A percentile compares a stretch with the other conserved stretches of the same genome.
Evolutionary conservation across 257 asterid species (phyloP).

Genomic region (Lithospermum erythrorhizon): DNA sequence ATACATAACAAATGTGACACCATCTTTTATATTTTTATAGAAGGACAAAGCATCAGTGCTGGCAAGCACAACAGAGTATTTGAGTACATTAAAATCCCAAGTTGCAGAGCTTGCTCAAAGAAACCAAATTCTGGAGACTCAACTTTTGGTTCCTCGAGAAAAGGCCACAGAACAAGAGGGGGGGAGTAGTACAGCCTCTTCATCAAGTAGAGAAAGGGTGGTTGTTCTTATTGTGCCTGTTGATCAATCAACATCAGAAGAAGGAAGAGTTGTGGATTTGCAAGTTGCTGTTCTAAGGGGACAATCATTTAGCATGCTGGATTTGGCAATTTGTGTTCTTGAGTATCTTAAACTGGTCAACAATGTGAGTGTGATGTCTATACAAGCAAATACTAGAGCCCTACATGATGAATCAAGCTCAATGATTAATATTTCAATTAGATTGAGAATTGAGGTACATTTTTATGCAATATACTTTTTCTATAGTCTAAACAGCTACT

Average conservation of each 20-base stretch:
- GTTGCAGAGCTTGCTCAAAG: conserved; percentile 39
- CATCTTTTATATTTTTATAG: conserved; percentile 14
- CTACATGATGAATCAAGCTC: conserved; percentile 21
- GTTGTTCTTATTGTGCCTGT: conserved; percentile 28
- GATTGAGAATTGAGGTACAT: conserved; percentile 52
- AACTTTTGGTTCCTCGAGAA: conserved; percentile 7
- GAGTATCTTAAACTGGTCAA: conserved; percentile 43
- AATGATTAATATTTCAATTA: conserved; percentile 24
- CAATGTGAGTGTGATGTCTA: conserved; percentile 25
- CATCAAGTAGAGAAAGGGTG: conserved; percentile 15
- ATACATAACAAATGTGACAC: too few species aligned
- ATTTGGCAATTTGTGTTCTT: conserved; percentile 31
- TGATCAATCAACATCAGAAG: conserved; percentile 29
- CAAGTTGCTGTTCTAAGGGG: conserved; percentile 23
- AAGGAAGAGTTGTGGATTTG: conserved; percentile 42
- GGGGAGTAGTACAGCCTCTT: background rate
- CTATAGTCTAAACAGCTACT: too few species aligned
- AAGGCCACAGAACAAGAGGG: conserved; percentile 5
- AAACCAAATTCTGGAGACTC: conserved; percentile 38
- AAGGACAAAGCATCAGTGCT: conserved; percentile 85
- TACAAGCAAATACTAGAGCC: conserved; percentile 36
- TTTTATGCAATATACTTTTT: background rate
- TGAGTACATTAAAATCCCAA: conserved; percentile 42
- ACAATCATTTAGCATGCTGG: conserved; percentile 20
- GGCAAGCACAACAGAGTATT: conserved; percentile 43